Percentiles rank a stretch among this genome's conserved stretches.
phyloP scores from a whole-genome alignment of 306 rosid genomes.

The Rosa rugosa region DNA sequence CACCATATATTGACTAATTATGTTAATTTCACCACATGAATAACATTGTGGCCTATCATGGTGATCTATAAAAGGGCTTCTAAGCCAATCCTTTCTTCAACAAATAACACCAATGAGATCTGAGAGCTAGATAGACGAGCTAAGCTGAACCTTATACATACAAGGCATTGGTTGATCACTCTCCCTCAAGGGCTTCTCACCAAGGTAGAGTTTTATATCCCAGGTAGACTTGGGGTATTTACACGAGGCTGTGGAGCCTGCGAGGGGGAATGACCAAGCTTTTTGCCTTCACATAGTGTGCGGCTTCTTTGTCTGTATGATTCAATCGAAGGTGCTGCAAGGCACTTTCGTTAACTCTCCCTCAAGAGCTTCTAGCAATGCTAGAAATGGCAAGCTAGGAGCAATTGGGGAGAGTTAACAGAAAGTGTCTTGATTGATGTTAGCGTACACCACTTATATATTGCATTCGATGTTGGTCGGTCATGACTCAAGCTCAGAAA shows the following conservation, averaged over 20 bases:
- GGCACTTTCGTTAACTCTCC: slow-evolving; percentile 7
- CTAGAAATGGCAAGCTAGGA: neutral
- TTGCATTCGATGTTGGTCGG: neutral
- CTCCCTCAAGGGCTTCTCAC: slow-evolving; percentile 38
- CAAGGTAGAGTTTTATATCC: neutral
- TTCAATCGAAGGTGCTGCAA: neutral
- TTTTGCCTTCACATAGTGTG: slow-evolving; percentile 1
- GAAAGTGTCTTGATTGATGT: neutral
- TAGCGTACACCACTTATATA: neutral
- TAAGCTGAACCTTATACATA: neutral
- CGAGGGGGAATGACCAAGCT: slow-evolving; percentile 8
- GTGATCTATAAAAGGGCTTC: slow-evolving; percentile 28
- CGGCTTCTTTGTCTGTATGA: neutral
- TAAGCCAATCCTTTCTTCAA: slow-evolving; percentile 27
- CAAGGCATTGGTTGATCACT: slow-evolving; percentile 38
- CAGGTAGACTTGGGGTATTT: neutral
- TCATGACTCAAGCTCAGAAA: neutral
- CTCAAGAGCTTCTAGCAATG: slow-evolving; percentile 7
- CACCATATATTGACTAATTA: neutral
- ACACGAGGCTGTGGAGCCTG: neutral
- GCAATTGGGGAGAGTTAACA: neutral
- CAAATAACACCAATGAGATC: slow-evolving; percentile 4
- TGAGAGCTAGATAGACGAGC: neutral
- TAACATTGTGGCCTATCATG: slow-evolving; percentile 10
- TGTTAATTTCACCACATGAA: neutral